Conservation (phyloP, 371 early-diverging fungal genomes). For the Mucor saturninus region DNA sequence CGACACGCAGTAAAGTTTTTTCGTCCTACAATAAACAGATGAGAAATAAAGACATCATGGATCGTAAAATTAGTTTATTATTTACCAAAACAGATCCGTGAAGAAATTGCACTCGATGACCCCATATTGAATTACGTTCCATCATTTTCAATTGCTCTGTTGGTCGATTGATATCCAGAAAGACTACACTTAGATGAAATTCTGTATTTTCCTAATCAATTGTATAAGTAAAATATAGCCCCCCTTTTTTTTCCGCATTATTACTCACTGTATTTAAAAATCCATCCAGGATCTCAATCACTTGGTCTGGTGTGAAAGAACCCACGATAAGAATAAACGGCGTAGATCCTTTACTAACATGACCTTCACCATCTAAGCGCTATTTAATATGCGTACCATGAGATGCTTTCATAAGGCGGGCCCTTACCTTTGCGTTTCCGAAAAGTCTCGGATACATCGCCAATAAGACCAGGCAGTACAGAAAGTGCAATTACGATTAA, state of each 20-base stretch:
- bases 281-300: slow-evolving; percentile 63
- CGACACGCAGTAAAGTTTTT: slow-evolving; percentile 48
- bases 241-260: not conserved
- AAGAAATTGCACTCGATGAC: slow-evolving; percentile 41
- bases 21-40: slow-evolving; percentile 24
- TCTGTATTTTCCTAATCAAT: slow-evolving; percentile 43
- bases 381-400: no score
- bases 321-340: slow-evolving; percentile 71
- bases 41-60: not conserved
- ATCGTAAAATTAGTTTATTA: not conserved
- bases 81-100: slow-evolving; percentile 56
- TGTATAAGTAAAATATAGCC: not conserved
- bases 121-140: slow-evolving; percentile 49
- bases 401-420: no score
- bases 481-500: slow-evolving; percentile 70
- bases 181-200: slow-evolving; percentile 54
- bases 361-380: slow-evolving; percentile 46
- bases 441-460: slow-evolving; percentile 60
- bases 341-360: slow-evolving; percentile 49
- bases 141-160: slow-evolving; percentile 54
- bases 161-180: slow-evolving; percentile 59
- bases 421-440: slow-evolving; percentile 47
- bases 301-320: slow-evolving; percentile 55
- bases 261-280: slow-evolving; percentile 61
- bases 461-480: slow-evolving; percentile 64